phyloP scores from a whole-genome alignment of 768 basidiomycete species.

The Tephrocybe sp. region DNA sequence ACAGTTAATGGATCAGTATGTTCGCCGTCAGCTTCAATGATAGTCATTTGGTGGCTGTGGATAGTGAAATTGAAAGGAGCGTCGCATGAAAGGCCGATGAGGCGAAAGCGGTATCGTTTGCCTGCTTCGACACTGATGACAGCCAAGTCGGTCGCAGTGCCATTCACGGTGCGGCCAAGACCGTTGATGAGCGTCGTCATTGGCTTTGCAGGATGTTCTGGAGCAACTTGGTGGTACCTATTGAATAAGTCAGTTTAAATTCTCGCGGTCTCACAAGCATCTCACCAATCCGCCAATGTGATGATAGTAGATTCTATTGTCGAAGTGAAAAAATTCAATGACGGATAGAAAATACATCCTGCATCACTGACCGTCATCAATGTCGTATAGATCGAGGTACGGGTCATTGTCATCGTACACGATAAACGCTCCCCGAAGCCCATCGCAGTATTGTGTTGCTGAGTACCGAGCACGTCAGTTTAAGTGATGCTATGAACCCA shows the following conservation, averaged over 20 bases:
- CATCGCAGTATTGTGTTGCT: not conserved
- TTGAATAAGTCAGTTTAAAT: not conserved
- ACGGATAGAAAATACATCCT: not conserved
- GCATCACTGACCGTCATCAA: not conserved
- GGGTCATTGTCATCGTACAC: not conserved
- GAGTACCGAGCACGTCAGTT: not conserved
- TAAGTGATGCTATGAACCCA: not conserved
- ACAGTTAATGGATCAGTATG: not conserved
- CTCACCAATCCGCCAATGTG: slow-evolving; percentile 1
- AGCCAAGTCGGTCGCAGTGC: not conserved
- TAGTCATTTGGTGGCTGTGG: not conserved
- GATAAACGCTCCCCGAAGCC: not conserved
- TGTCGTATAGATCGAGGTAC: not conserved
- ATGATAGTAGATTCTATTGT: not conserved
- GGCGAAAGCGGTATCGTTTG: not conserved
- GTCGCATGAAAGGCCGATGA: slow-evolving; percentile 1
- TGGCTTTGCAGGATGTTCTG: not conserved
- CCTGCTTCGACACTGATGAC: not conserved
- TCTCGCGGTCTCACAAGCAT: too few relatives aligned
- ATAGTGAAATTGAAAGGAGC: not conserved
- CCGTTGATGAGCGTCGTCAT: not conserved
- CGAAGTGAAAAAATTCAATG: not conserved
- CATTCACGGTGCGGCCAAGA: not conserved
- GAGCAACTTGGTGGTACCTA: not conserved
- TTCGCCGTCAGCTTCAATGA: not conserved